phyloP scores from a whole-genome alignment of 441 rosid species.

The Theobroma grandiflorum region DNA sequence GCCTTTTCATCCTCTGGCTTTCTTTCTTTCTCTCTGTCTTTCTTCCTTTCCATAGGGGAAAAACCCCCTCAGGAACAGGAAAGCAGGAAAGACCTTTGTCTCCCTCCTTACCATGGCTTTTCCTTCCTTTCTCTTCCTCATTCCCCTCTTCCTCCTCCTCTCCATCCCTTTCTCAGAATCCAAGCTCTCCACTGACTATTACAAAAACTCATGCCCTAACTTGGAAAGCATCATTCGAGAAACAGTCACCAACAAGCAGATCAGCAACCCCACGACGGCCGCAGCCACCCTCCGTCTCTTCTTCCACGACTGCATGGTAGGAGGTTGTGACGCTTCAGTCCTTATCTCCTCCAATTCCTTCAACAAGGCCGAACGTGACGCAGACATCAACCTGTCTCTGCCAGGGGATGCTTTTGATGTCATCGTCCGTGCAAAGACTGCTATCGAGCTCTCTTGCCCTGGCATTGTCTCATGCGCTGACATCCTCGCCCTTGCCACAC shows the following conservation, averaged over 20 bases:
- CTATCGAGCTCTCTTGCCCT: slow-evolving; percentile 61
- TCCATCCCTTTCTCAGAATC: slow-evolving; percentile 24
- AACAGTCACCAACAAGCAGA: slow-evolving; percentile 41
- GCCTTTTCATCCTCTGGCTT: not conserved
- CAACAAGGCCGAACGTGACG: slow-evolving; percentile 66
- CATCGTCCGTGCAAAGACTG: slow-evolving; percentile 49
- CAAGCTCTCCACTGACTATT: slow-evolving; percentile 44
- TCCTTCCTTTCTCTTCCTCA: slow-evolving; percentile 1
- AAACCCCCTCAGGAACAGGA: not conserved
- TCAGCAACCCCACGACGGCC: slow-evolving; percentile 54
- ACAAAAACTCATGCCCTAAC: slow-evolving; percentile 56
- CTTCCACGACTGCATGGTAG: slow-evolving; percentile 64
- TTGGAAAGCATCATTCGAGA: slow-evolving; percentile 47
- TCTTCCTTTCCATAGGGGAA: not conserved
- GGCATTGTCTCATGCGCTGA: slow-evolving; percentile 56
- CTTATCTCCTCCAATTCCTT: slow-evolving; percentile 57
- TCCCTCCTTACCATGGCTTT: not conserved
- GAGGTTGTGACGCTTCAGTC: slow-evolving; percentile 63
- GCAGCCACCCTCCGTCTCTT: slow-evolving; percentile 64
- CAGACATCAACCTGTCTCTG: slow-evolving; percentile 57
- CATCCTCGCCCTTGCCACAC: slow-evolving; percentile 56
- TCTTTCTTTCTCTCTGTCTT: not conserved
- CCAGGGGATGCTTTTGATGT: slow-evolving; percentile 66
- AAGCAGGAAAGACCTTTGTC: not conserved
- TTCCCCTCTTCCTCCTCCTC: slow-evolving; percentile 28